Base-by-base conservation (phyloP, 768 basidiomycete genomes). In the Pulveroboletus sp. region DNA sequence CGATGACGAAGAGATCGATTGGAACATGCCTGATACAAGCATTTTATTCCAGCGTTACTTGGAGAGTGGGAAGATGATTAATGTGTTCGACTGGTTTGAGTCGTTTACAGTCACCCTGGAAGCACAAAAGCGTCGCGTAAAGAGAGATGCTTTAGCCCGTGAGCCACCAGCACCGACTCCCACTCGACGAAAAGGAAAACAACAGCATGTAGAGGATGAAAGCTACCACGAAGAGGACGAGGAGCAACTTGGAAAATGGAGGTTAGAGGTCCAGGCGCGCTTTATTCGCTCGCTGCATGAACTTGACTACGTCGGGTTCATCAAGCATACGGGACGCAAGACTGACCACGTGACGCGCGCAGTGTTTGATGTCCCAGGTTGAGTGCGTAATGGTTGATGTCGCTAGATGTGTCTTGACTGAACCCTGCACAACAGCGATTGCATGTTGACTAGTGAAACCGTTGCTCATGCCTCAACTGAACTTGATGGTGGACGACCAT, bases 1-100 rank as follows among this genome's bases (percentile, higher is more conserved):
- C 2, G 66, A 68, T 33, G 65, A 69, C 28, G 63, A 62, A 0
- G 63, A 67, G 15, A 50, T 66, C 2, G 58, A 83, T 6, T 78
- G 74, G 72, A 72, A 77, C 40, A 74, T 86, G 37, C 84, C 88
- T 0, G 90, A 93, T 57, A 83, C 80, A 2, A 83, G 80, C 57
- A 86, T 92, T 50, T 71, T 92, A 12, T 89, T 92, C 71, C 72
- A 71, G 41, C 76, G 88, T 18, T 93, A 90, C 67, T 73, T 84
- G 38, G 84, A 90, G 58, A 85, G 86, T 41, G 88, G 87, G 39
- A 83, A 77, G 69, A 78, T 86, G 79, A 81, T 93, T 67, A 93
- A 93, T 61, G 77, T 90, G 2, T 91, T 87, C 63, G 91, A 93
- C 65, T 92, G 89, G 91, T 91, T 82, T 59, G 83, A 88, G 57